Percentiles rank a stretch among this genome's conserved stretches.
Evolutionary conservation across 1,284 basidiomycete species (phyloP).

Genomic region (Peniophora sp.): DNA sequence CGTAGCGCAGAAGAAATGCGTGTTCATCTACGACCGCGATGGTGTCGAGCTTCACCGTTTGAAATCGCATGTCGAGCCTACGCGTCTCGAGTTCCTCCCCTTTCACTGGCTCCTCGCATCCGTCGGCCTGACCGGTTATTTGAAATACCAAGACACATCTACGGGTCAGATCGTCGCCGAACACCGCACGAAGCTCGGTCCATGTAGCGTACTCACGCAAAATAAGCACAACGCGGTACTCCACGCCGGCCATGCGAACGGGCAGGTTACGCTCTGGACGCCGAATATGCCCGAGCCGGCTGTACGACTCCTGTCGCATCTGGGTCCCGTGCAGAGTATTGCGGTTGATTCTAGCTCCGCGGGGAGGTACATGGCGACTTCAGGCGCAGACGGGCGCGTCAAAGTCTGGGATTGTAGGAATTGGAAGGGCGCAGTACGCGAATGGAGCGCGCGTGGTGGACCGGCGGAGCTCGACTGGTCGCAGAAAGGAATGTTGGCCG

Average conservation of each 20-base stretch:
- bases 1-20: constrained; percentile 94
- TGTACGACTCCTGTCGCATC: constrained; percentile 86
- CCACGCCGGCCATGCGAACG: constrained; percentile 89
- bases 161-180: constrained; percentile 85
- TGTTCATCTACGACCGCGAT: constrained; percentile 92
- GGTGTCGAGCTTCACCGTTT: constrained; percentile 90
- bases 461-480: constrained; percentile 68
- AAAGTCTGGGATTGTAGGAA: constrained; percentile 97
- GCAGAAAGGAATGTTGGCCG: constrained; percentile 77
- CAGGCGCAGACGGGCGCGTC: constrained; percentile 82
- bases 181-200: constrained; percentile 87
- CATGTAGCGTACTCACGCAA: constrained; percentile 84
- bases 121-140: constrained; percentile 79
- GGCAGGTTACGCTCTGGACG: constrained; percentile 92
- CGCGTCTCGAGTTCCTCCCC: constrained; percentile 86
- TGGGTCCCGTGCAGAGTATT: constrained; percentile 80
- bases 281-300: constrained; percentile 90
- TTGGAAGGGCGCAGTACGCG: constrained; percentile 82
- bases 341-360: constrained; percentile 78
- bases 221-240: constrained; percentile 91
- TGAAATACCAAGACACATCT: constrained; percentile 97
- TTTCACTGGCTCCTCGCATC: constrained; percentile 93
- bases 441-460: constrained; percentile 70
- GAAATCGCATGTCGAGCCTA: constrained; percentile 84
- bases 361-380: constrained; percentile 88